Conservation (phyloP, 805 yeast species). For the Metschnikowia aberdeeniae region DNA sequence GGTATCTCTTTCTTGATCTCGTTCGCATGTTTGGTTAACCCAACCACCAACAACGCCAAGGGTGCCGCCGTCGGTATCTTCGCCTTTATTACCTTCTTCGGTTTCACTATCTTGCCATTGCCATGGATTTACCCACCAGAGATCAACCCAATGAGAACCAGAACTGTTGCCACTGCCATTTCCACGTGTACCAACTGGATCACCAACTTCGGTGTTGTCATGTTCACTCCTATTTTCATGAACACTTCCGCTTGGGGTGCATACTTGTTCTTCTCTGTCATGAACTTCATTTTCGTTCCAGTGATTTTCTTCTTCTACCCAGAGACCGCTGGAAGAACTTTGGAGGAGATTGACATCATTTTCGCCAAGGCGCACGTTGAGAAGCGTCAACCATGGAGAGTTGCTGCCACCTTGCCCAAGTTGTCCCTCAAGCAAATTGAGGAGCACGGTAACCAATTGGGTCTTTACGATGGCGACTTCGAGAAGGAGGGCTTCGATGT, state of each 20-base stretch:
- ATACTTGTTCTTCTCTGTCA: conserved; percentile 39
- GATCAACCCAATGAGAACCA: conserved; percentile 44
- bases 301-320: conserved; percentile 51
- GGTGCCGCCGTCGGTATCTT: conserved; percentile 46
- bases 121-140: conserved; percentile 49
- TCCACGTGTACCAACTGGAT: conserved; percentile 46
- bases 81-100: conserved; percentile 42
- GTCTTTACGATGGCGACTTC: conserved; percentile 46
- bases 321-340: conserved; percentile 42
- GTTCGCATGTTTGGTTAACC: conserved; percentile 36
- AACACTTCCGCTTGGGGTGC: conserved; percentile 37
- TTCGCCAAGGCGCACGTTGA: conserved; percentile 60
- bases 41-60: conserved; percentile 32
- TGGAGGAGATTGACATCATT: conserved; percentile 52
- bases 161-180: conserved; percentile 42
- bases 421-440: conserved; percentile 55
- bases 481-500: conserved; percentile 36
- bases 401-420: conserved; percentile 61
- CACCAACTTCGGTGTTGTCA: conserved; percentile 42
- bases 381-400: conserved; percentile 54
- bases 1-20: conserved; percentile 38
- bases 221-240: conserved; percentile 44
- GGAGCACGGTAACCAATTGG: conserved; percentile 54
- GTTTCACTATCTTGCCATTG: conserved; percentile 41
- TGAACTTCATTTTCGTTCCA: conserved; percentile 45